Percentiles rank a stretch among this genome's conserved stretches.
Conservation (phyloP, 345 rosid genomes). For the Sonneratia alba region DNA sequence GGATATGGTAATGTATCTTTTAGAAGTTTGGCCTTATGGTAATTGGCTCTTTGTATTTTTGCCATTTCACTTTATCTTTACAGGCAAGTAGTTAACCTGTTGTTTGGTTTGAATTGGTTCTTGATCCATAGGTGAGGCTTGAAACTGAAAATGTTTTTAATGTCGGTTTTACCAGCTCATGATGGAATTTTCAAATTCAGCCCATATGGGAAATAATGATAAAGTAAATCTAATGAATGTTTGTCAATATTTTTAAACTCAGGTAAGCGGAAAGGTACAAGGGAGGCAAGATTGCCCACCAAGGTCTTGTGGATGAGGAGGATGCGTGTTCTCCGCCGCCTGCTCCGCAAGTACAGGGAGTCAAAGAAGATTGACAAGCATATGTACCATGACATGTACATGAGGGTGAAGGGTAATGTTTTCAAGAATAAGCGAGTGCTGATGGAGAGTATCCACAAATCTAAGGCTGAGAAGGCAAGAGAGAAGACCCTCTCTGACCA, state of each 20-base stretch:
- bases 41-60: neutral
- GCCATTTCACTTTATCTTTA: no score
- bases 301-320: conserved; percentile 60
- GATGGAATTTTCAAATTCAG: neutral
- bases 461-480: conserved; percentile 50
- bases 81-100: neutral
- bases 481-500: conserved; percentile 48
- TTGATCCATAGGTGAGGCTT: neutral
- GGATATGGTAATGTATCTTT: conserved; percentile 54
- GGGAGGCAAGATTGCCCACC: conserved; percentile 51
- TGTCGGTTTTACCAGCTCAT: neutral
- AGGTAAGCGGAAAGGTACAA: conserved; percentile 49
- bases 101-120: neutral
- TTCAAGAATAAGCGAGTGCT: conserved; percentile 79
- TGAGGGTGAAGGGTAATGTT: conserved; percentile 73
- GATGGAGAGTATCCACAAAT: conserved; percentile 63
- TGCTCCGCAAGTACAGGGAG: conserved; percentile 59
- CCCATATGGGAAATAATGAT: neutral
- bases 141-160: no score
- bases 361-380: conserved; percentile 76
- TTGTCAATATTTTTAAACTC: neutral
- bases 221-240: neutral
- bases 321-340: conserved; percentile 53
- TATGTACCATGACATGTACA: conserved; percentile 89
- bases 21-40: neutral